Percentiles rank a stretch among this genome's conserved stretches.
phyloP scores from a whole-genome alignment of 306 rosid genomes.

The Macrotyloma uniflorum region DNA sequence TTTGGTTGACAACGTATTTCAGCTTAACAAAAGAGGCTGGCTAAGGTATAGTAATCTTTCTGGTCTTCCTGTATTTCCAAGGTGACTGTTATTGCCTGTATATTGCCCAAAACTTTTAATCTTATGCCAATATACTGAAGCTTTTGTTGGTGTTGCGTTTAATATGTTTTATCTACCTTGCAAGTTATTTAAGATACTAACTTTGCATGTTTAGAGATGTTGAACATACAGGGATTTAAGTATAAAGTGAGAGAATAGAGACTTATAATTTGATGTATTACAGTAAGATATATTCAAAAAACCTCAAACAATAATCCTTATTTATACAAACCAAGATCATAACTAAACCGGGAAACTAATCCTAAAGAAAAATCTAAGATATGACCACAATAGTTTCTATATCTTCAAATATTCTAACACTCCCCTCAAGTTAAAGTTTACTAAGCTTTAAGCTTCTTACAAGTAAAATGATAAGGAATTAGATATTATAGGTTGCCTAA shows the following conservation, averaged over 20 bases:
- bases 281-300: not conserved
- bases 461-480: no score
- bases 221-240: not conserved
- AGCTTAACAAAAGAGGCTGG: constrained; percentile 98
- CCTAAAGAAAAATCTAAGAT: not conserved
- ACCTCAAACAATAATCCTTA: not conserved
- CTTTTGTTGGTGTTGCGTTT: constrained; percentile 7
- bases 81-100: not conserved
- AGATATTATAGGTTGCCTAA: no score
- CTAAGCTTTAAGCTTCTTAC: no score
- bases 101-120: constrained; percentile 2
- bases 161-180: not conserved
- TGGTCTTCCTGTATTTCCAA: not conserved
- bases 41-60: constrained; percentile 72
- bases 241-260: not conserved
- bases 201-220: constrained; percentile 2
- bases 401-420: not conserved
- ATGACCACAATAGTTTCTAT: not conserved
- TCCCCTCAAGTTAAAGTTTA: not conserved
- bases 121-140: constrained; percentile 1
- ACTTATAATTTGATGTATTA: not conserved
- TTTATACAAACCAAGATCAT: not conserved
- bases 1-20: constrained; percentile 96
- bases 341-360: not conserved
- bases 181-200: constrained; percentile 5